These are phyloP conservation scores for Beauveria scarabaeidicola DNA, from an alignment of 2,329 filamentous ascomycete species.

Conservation along the genomic window DNA sequence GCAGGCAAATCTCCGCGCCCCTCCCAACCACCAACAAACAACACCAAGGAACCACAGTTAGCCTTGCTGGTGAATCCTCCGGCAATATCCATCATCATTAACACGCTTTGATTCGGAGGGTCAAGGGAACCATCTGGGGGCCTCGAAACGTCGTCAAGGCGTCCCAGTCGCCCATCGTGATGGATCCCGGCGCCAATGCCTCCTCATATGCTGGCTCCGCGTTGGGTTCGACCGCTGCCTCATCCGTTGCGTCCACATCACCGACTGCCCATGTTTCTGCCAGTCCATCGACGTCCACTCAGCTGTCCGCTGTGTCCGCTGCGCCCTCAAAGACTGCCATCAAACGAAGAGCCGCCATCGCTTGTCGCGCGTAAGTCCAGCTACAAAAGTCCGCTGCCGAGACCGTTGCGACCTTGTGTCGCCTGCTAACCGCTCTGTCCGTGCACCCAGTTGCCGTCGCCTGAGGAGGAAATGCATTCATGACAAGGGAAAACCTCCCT, in stretches of 20 bases:
- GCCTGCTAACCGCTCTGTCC: neutral
- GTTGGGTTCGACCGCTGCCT: neutral
- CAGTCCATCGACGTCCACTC: constrained; percentile 1
- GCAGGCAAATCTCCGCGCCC: constrained; percentile 2
- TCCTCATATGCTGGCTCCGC: neutral
- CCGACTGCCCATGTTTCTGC: constrained; percentile 2
- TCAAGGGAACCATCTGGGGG: neutral
- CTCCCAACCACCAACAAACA: constrained; percentile 2
- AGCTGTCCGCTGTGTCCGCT: neutral
- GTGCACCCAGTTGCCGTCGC: constrained; percentile 38
- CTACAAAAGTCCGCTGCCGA: neutral
- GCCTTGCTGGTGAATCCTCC: neutral
- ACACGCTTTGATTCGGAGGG: neutral
- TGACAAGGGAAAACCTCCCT: constrained; percentile 39
- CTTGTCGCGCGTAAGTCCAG: constrained; percentile 40
- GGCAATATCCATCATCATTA: neutral
- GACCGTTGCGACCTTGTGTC: neutral
- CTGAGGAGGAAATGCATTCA: constrained; percentile 50
- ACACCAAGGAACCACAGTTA: constrained; percentile 4
- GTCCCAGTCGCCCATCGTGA: neutral
- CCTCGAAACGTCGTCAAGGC: neutral
- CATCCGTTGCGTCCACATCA: constrained; percentile 6
- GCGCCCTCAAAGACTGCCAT: constrained; percentile 20
- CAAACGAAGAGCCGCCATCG: constrained; percentile 43
- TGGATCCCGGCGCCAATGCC: constrained; percentile 4